These are phyloP conservation scores for Spiromastix sp. DNA, from an alignment of 2,329 filamentous ascomycete species.

Conservation along the genomic window DNA sequence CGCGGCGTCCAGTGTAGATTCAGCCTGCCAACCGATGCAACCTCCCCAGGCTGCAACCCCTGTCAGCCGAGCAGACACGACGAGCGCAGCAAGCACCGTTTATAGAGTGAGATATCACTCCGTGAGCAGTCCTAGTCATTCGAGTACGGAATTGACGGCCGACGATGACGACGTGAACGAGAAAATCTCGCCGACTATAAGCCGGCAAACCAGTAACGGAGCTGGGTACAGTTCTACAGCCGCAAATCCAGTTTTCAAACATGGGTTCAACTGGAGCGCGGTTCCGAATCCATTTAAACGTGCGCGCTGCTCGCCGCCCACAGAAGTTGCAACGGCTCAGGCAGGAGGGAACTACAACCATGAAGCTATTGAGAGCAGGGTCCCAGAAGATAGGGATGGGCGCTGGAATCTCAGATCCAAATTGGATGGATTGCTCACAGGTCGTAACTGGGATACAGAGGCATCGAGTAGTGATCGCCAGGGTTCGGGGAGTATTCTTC, in stretches of 20 bases:
- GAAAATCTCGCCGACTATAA: constrained; percentile 9
- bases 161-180: constrained; percentile 25
- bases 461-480: constrained; percentile 26
- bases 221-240: constrained; percentile 22
- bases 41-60: constrained; percentile 44
- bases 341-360: constrained; percentile 29
- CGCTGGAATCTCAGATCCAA: constrained; percentile 35
- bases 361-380: not conserved
- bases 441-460: constrained; percentile 37
- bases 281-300: constrained; percentile 49
- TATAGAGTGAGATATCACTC: constrained; percentile 55
- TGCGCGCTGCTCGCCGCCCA: constrained; percentile 47
- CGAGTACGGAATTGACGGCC: constrained; percentile 23
- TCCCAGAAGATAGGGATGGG: constrained; percentile 30
- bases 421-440: constrained; percentile 37
- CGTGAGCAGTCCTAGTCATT: constrained; percentile 37
- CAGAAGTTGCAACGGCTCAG: constrained; percentile 48
- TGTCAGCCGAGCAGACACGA: constrained; percentile 50
- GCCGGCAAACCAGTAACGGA: constrained; percentile 10
- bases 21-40: constrained; percentile 27
- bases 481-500: constrained; percentile 33
- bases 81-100: constrained; percentile 52
- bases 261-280: constrained; percentile 36
- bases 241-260: constrained; percentile 21
- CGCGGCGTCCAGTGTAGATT: constrained; percentile 12